phyloP scores from a whole-genome alignment of 768 basidiomycete genomes.

The Lactarius akahatsu region DNA sequence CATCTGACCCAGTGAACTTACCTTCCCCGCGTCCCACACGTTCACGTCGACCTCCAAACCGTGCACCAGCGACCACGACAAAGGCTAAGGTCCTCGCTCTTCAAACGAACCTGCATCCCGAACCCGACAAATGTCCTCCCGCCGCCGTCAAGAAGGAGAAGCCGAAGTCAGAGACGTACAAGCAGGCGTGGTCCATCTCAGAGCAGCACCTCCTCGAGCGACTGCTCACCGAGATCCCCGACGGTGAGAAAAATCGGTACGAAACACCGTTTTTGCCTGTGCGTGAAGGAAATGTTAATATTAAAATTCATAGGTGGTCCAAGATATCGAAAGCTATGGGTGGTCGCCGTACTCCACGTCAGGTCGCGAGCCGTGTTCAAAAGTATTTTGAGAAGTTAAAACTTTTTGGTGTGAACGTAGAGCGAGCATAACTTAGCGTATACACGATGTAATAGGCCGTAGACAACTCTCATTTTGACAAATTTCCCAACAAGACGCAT shows the following conservation, averaged over 20 bases:
- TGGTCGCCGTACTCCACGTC: conserved; percentile 70
- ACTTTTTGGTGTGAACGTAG: conserved; percentile 60
- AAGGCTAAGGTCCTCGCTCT: conserved; percentile 17
- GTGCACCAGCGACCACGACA: conserved; percentile 6
- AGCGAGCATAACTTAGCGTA: conserved; percentile 14
- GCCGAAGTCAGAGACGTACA: conserved; percentile 72
- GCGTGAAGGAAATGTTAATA: conserved; percentile 8
- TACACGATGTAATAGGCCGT: no score
- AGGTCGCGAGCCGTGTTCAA: conserved; percentile 87
- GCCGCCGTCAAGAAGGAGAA: conserved; percentile 32
- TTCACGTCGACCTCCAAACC: conserved; percentile 8
- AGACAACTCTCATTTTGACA: no score
- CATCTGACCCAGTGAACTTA: not conserved
- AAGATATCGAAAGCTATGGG: conserved; percentile 83
- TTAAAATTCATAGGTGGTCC: conserved; percentile 53
- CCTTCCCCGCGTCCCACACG: conserved; percentile 15
- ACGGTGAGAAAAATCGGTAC: conserved; percentile 71
- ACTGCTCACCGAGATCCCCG: conserved; percentile 72
- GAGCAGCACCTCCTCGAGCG: conserved; percentile 79
- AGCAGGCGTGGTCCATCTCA: conserved; percentile 71
- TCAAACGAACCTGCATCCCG: conserved; percentile 1
- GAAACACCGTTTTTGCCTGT: conserved; percentile 28
- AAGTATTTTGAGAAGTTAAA: conserved; percentile 87
- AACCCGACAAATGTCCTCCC: not conserved
- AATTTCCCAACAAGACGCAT: no score